phyloP scores from a whole-genome alignment of 495 filamentous ascomycete genomes.

The Venustampulla echinocandica region DNA sequence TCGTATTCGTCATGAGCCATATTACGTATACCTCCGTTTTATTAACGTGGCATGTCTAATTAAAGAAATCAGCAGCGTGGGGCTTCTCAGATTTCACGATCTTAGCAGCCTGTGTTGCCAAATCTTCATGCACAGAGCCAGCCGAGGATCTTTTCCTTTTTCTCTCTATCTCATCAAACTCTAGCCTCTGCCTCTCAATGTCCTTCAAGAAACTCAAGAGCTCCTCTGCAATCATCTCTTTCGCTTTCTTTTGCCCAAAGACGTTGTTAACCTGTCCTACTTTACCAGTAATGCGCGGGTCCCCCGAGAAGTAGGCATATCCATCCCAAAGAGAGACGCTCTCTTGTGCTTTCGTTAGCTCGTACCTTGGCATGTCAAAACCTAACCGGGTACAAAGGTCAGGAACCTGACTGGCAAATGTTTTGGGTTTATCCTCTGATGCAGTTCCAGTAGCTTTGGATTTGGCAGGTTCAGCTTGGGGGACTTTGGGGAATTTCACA shows the following conservation, averaged over 20 bases:
- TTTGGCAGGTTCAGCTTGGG: neutral
- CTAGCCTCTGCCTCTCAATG: slow-evolving; percentile 19
- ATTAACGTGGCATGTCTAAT: no score
- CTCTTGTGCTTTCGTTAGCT: neutral
- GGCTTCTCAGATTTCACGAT: slow-evolving; percentile 1
- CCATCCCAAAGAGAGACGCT: slow-evolving; percentile 18
- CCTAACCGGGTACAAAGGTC: slow-evolving; percentile 13
- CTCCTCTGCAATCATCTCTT: slow-evolving; percentile 33
- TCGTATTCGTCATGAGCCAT: no score
- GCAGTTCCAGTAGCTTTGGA: neutral
- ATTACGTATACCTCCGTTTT: no score
- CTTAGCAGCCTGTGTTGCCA: neutral
- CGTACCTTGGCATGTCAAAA: slow-evolving; percentile 12
- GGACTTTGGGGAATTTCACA: slow-evolving; percentile 13
- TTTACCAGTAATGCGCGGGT: slow-evolving; percentile 24
- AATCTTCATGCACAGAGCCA: neutral
- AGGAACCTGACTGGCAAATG: slow-evolving; percentile 11
- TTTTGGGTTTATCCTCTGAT: neutral
- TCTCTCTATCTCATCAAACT: neutral
- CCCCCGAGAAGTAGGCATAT: slow-evolving; percentile 25
- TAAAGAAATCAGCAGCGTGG: neutral
- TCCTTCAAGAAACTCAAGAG: slow-evolving; percentile 28
- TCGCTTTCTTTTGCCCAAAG: slow-evolving; percentile 39
- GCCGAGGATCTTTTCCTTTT: slow-evolving; percentile 8
- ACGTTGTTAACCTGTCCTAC: slow-evolving; percentile 34